Evolutionary conservation across 202 grass and related monocot species (phyloP), one percentile per base, ranked within the genome.

Genomic region (Dendrocalamus latiflorus): DNA sequence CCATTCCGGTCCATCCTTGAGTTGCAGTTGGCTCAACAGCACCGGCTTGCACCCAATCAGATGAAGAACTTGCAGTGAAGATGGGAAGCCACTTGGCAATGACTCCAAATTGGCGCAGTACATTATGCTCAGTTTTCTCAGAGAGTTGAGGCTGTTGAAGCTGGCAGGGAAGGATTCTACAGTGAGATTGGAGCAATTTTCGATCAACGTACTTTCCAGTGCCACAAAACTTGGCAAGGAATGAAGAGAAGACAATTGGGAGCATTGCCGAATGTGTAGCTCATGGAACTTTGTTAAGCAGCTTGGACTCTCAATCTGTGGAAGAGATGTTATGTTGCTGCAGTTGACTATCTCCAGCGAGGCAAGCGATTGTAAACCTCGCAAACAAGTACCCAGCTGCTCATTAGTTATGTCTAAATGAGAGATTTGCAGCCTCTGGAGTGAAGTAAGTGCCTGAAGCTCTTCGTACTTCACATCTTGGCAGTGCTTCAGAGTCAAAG

Each of bases 61-160:
- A 65, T 83, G 54, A 81, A 92, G 42, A 69, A 84, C 84, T 42
- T 92, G 83, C 20, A 92, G 72, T 17, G 90, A 92, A 74, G 84
- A 70, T 11, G 81, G 87, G 34, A 92, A 63, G 10, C 77, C 43
- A 26, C 61, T 43, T 48, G 91, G 91, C 58, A 93, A 47, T 0
- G 70, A 93, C 42, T 86, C 81, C 48, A 93, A 66, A 28, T 84
- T 56, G 11, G 18, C 4, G 8, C 91, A 90, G 69, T 86, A 25
- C 82, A 91, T 80, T 84, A 93, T 88, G 44, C 39, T 86, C 83
- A 93, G 38, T 77, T 82, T 84, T 50, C 39, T 90, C 65, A 93
- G 72, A 22, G 85, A 84, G 2, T 2, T 11, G 61, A 78, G 81
- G 51, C 51, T 82, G 5, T 56, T 81, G 53, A 93, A 85, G 42